These are phyloP conservation scores for Penicillium desertorum DNA, from an alignment of 495 filamentous ascomycete species.

Conservation along the genomic window DNA sequence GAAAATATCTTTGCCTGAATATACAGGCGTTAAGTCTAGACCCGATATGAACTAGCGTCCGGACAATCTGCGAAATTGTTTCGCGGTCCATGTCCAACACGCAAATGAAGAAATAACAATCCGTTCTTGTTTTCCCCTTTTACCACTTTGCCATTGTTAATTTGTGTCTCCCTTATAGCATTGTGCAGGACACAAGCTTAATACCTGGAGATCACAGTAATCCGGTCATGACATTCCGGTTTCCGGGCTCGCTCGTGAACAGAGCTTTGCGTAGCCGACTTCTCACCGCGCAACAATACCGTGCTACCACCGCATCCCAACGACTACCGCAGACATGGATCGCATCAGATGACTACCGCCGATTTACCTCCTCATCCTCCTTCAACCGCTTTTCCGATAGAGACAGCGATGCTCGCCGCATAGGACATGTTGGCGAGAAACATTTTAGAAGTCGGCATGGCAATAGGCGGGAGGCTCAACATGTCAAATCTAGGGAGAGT, in stretches of 20 bases:
- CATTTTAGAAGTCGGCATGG: background rate
- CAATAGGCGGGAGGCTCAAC: background rate
- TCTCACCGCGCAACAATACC: constrained; percentile 14
- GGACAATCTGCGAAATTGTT: constrained; percentile 13
- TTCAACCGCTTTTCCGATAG: background rate
- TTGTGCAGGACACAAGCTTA: constrained; percentile 3
- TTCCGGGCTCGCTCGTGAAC: constrained; percentile 22
- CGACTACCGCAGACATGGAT: constrained; percentile 1
- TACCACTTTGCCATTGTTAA: background rate
- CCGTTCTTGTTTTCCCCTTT: background rate
- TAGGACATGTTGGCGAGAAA: background rate
- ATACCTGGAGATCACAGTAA: background rate
- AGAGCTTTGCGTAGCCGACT: constrained; percentile 31
- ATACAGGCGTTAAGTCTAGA: constrained; percentile 13
- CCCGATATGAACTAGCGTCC: constrained; percentile 7
- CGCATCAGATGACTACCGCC: background rate
- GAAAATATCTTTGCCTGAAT: constrained; percentile 5
- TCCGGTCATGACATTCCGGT: constrained; percentile 19
- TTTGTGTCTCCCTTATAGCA: background rate
- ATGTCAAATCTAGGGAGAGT: background rate
- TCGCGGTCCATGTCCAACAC: constrained; percentile 5
- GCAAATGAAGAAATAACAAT: background rate
- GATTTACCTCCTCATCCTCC: background rate
- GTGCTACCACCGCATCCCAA: constrained; percentile 8
- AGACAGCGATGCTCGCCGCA: background rate